Conservation (phyloP, 805 yeast genomes). For the Starmerella roubikii region DNA sequence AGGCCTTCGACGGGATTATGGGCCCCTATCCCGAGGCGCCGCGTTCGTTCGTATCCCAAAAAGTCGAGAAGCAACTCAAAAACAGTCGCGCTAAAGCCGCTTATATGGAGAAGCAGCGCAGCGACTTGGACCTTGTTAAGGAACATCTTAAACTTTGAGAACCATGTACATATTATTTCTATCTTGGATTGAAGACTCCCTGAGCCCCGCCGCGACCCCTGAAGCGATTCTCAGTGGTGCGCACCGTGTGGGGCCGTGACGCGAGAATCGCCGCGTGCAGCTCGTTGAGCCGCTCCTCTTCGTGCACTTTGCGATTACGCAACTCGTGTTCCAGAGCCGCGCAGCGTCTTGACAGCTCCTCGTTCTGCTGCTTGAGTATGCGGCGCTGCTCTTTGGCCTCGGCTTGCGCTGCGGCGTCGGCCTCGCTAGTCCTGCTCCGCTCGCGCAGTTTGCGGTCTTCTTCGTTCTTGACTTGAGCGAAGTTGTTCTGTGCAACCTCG, state of each 20-base stretch:
- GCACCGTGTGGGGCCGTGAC: conserved; percentile 9
- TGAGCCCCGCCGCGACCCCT: conserved; percentile 21
- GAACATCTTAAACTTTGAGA: conserved; percentile 24
- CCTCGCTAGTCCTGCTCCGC: neutral
- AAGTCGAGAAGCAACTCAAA: conserved; percentile 33
- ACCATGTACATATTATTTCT: neutral
- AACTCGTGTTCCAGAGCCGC: conserved; percentile 21
- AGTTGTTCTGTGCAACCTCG: neutral
- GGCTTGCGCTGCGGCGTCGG: neutral
- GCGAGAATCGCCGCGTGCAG: conserved; percentile 18
- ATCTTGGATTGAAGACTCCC: conserved; percentile 9
- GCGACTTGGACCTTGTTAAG: conserved; percentile 29
- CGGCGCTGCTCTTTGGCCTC: neutral
- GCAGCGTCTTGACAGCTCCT: conserved; percentile 21
- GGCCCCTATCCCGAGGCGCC: conserved; percentile 49
- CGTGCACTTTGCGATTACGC: conserved; percentile 21
- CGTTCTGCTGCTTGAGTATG: conserved; percentile 15
- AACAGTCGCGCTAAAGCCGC: conserved; percentile 33
- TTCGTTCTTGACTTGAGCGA: neutral
- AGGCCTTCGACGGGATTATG: conserved; percentile 60
- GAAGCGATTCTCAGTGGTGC: conserved; percentile 9
- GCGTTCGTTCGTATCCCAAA: conserved; percentile 48
- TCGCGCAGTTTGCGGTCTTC: neutral
- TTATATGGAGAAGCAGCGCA: conserved; percentile 18
- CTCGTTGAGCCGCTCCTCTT: conserved; percentile 22